Conservation (phyloP, 352 stramenopile genomes). For the Thalassiosira hispida region DNA sequence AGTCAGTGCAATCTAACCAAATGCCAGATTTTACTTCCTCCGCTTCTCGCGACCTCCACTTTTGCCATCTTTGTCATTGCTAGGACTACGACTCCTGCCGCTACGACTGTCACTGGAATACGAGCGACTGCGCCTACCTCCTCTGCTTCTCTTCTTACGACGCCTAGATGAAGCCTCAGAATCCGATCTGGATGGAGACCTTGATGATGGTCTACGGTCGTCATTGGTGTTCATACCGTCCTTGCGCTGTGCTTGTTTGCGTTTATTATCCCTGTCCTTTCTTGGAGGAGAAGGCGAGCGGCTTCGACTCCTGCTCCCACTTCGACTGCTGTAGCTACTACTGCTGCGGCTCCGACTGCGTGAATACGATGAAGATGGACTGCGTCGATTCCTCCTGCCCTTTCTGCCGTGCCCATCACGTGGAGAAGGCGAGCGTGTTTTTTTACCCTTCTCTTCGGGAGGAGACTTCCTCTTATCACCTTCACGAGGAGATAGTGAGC, state of each 20-base stretch:
- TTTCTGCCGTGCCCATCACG: background rate
- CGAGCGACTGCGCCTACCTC: conserved; percentile 16
- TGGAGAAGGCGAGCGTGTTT: too few relatives aligned
- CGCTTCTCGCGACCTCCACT: too few relatives aligned
- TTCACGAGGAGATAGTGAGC: too few relatives aligned
- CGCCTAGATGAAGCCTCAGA: conserved; percentile 9
- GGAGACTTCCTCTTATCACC: background rate
- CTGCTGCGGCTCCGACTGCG: conserved; percentile 22
- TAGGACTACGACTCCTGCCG: conserved; percentile 11
- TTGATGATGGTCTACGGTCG: background rate
- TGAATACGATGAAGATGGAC: conserved; percentile 16
- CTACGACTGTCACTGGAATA: conserved; percentile 22
- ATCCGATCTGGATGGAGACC: conserved; percentile 13
- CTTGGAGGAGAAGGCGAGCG: conserved; percentile 4
- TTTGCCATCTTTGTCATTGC: background rate
- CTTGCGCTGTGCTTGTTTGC: conserved; percentile 13
- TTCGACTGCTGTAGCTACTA: conserved; percentile 8
- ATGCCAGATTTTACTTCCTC: too few relatives aligned
- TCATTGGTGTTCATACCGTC: background rate
- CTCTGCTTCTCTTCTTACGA: background rate
- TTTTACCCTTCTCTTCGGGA: background rate
- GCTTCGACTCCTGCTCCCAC: conserved; percentile 19
- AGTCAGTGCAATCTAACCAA: too few relatives aligned
- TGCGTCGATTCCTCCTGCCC: background rate
- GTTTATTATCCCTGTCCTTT: conserved; percentile 6